Percentiles rank a stretch among this genome's conserved stretches.
These are phyloP conservation scores for Ceriops decandra DNA, from an alignment of 345 rosid genomes.

Conservation along the genomic window DNA sequence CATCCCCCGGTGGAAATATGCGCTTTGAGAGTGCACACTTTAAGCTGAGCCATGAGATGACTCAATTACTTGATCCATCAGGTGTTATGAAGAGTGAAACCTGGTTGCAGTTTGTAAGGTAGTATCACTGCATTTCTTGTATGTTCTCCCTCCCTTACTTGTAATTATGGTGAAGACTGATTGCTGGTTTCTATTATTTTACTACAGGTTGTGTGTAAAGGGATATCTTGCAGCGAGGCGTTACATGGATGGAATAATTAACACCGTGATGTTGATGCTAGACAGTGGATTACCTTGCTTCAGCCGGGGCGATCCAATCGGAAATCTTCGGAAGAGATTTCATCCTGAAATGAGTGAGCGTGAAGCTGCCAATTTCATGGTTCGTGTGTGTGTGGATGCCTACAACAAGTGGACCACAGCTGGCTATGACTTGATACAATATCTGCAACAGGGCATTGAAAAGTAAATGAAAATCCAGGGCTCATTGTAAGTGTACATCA, in stretches of 20 bases:
- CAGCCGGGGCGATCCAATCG: slow-evolving; percentile 94
- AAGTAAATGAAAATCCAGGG: slow-evolving; percentile 35
- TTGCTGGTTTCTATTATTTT: background rate
- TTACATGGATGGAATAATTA: slow-evolving; percentile 86
- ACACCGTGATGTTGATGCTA: slow-evolving; percentile 79
- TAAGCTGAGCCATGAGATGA: slow-evolving; percentile 99
- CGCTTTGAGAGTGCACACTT: slow-evolving; percentile 97
- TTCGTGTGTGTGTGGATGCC: slow-evolving; percentile 75
- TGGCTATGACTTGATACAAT: slow-evolving; percentile 91
- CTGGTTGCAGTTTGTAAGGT: slow-evolving; percentile 83
- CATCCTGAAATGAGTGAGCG: slow-evolving; percentile 96
- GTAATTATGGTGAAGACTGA: background rate
- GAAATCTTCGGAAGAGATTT: slow-evolving; percentile 94
- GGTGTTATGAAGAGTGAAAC: slow-evolving; percentile 92
- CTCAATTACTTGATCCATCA: slow-evolving; percentile 88
- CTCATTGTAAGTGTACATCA: slow-evolving; percentile 31
- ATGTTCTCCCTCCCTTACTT: background rate
- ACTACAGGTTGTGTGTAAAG: slow-evolving; percentile 72
- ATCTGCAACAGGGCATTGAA: slow-evolving; percentile 95
- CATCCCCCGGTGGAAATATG: slow-evolving; percentile 95
- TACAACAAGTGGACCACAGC: slow-evolving; percentile 96
- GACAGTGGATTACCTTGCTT: slow-evolving; percentile 98
- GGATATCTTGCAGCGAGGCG: slow-evolving; percentile 89
- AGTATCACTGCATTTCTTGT: background rate
- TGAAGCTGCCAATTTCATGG: slow-evolving; percentile 96